Evolutionary conservation across 352 stramenopile genomes (phyloP).

Genomic region (Globisporangium emineosum): DNA sequence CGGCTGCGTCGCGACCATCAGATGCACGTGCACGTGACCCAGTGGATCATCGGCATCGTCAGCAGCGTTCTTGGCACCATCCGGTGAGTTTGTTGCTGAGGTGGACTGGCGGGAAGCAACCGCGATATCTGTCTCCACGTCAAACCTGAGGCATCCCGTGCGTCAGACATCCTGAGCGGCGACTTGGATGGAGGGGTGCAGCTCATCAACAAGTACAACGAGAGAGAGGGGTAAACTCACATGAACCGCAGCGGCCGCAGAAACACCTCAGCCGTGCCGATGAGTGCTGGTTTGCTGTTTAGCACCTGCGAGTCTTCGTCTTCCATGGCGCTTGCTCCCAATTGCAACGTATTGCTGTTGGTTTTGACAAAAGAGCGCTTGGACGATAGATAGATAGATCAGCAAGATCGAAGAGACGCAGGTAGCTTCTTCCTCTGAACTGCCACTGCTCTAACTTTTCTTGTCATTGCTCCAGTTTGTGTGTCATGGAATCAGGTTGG

Average conservation of each 20-base stretch:
- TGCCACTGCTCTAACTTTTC: no score
- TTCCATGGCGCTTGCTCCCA: no score
- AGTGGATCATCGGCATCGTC: constrained; percentile 16
- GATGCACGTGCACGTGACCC: constrained; percentile 37
- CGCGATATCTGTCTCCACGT: constrained; percentile 43
- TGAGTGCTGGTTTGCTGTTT: constrained; percentile 14
- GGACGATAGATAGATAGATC: no score
- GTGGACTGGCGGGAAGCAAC: constrained; percentile 8
- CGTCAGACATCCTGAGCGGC: background rate
- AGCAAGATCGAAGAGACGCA: no score
- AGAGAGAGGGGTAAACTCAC: constrained; percentile 17
- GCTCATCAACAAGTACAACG: background rate
- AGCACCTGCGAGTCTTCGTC: constrained; percentile 6
- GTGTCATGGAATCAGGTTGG: no score
- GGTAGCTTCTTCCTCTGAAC: no score
- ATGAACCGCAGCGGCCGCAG: constrained; percentile 54
- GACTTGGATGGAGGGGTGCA: background rate
- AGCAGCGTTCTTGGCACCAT: background rate
- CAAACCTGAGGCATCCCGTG: constrained; percentile 26
- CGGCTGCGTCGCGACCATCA: constrained; percentile 30
- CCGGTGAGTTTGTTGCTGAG: background rate
- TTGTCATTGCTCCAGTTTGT: no score
- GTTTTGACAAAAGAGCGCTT: no score
- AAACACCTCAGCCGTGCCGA: constrained; percentile 41
- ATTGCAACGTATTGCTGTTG: no score